Base-by-base conservation (phyloP, 164 flowering plant species). In the Platanus orientalis region DNA sequence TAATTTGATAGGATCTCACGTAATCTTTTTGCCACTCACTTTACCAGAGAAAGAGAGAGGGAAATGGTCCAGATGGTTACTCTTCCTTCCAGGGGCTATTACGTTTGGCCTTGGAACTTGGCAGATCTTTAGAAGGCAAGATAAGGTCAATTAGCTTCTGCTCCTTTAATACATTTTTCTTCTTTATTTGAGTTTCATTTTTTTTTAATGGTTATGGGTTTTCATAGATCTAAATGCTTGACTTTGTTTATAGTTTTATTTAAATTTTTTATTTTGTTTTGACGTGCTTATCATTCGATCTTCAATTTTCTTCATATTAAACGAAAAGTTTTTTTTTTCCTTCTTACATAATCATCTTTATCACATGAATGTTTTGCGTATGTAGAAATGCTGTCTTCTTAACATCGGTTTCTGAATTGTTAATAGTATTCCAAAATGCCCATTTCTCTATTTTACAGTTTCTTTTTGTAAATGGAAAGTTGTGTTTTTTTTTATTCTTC, bases 31-130 rank as follows among this genome's bases (percentile, higher is more conserved):
- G 39, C 9, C 29, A 25, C 29, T 36, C 56, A 57, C 16, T 61
- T 14, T 60, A 54, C 17, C 49, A 81, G 90, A 75, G 39, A 65
- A 65, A 24, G 62, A 61, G 64, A 72, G 73, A 23, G 73, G 79
- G 56, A 66, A 71, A 64, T 88, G 83, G 96, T 75, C 96, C 25
- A 88, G 80, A 76, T 80, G 83, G 86, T 56, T 90, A 49, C 83
- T 93, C 53, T 93, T 90, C 62, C 63, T 87, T 42, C 98, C 98
- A 17, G 98, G 97, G 61, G 97, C 83, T 39, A 74, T 93, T 32
- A 79, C 94, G 25, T 93, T 93, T 77, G 98, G 98, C 29, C 91
- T 93, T 50, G 97, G 98, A 28, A 83, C 91, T 56, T 93, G 98
- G 97, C 97, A 93, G 77, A 78, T 93, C 62, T 65, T 93, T 72